Percentiles rank a stretch among this genome's conserved stretches.
Conservation (phyloP, 306 rosid genomes). For the Sechiopsis laciniata region DNA sequence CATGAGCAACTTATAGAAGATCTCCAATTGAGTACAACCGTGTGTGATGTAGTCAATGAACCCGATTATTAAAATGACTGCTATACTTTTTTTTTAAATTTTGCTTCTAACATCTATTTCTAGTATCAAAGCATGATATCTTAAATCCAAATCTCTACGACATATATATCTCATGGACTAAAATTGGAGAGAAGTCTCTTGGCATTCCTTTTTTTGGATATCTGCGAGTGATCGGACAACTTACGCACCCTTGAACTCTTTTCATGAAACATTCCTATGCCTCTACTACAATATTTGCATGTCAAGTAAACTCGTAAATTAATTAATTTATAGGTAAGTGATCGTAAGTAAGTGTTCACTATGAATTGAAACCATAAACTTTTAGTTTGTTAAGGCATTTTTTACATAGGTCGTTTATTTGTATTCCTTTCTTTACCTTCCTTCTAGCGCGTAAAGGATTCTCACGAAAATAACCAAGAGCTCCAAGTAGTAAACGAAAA, state of each 20-base stretch:
- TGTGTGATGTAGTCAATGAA: no score
- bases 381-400: no score
- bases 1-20: not conserved
- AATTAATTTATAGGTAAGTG: no score
- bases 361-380: no score
- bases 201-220: no score
- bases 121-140: not conserved
- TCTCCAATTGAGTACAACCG: not conserved
- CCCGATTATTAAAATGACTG: not conserved
- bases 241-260: no score
- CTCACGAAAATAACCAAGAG: not conserved
- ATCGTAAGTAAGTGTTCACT: no score
- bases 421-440: not conserved
- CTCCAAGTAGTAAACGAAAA: not conserved
- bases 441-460: not conserved
- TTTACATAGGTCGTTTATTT: no score
- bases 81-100: not conserved
- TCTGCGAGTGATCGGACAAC: no score
- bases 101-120: not conserved
- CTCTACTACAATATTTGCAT: no score
- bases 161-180: not conserved
- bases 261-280: no score
- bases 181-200: not conserved
- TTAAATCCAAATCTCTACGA: not conserved
- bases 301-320: no score